Conservation (phyloP, 2,329 filamentous ascomycete species). For the Knoxdaviesia capensis region DNA sequence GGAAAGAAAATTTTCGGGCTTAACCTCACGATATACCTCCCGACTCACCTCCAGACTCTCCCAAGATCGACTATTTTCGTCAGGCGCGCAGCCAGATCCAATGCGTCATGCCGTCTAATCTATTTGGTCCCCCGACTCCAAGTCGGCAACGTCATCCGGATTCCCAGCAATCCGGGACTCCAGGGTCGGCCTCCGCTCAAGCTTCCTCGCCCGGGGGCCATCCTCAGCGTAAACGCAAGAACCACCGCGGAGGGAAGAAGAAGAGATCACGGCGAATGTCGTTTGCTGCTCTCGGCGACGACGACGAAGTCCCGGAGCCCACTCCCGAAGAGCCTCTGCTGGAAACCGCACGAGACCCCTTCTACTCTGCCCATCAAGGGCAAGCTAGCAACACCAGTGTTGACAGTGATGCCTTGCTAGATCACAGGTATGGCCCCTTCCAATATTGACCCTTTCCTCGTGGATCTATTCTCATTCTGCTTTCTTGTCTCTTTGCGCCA, state of each 20-base stretch:
- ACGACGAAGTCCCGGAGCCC: conserved; percentile 18
- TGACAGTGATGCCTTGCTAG: conserved; percentile 71
- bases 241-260: conserved; percentile 60
- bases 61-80: too few species aligned
- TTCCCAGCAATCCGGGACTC: neutral
- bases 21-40: too few species aligned
- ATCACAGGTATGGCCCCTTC: conserved; percentile 47
- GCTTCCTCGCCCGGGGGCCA: neutral
- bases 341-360: conserved; percentile 15
- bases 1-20: too few species aligned
- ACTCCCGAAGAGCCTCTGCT: neutral
- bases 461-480: neutral
- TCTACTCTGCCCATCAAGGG: conserved; percentile 27
- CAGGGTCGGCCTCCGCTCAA: neutral
- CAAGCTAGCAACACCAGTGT: conserved; percentile 70
- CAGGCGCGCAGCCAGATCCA: neutral
- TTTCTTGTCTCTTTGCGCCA: neutral
- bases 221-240: conserved; percentile 36
- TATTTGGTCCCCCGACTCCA: neutral
- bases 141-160: neutral
- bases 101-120: neutral
- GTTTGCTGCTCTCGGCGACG: conserved; percentile 47
- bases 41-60: too few species aligned
- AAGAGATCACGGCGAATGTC: conserved; percentile 60
- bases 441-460: neutral